phyloP scores from a whole-genome alignment of 306 rosid genomes.

The Ziziphus jujuba region DNA sequence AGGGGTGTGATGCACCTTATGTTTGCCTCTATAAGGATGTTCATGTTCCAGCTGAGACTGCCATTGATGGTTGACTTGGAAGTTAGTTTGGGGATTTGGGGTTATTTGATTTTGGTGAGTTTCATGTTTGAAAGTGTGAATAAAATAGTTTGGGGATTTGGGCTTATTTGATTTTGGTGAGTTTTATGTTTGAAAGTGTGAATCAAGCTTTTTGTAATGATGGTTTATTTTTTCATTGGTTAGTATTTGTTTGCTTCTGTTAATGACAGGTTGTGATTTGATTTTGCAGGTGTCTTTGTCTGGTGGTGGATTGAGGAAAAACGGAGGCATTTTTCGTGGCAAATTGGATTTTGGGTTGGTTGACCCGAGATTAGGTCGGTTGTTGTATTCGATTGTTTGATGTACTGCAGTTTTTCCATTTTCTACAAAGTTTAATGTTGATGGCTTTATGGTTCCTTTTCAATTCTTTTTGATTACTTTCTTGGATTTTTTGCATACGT shows the following conservation, averaged over 20 bases:
- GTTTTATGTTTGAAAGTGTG: not conserved
- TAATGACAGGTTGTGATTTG: not conserved
- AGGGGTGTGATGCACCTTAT: slow-evolving; percentile 53
- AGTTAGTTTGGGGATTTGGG: slow-evolving; percentile 19
- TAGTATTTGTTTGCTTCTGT: not conserved
- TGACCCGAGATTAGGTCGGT: too few species aligned
- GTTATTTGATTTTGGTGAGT: not conserved
- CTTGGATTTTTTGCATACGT: not conserved
- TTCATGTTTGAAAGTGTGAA: not conserved
- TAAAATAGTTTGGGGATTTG: slow-evolving; percentile 18
- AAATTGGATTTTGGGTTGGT: too few species aligned
- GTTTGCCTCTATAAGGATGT: slow-evolving; percentile 62
- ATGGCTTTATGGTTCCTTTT: too few species aligned
- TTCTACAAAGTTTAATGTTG: too few species aligned
- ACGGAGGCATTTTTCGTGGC: too few species aligned
- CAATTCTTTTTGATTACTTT: too few species aligned
- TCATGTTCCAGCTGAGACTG: slow-evolving; percentile 41
- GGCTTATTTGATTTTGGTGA: not conserved
- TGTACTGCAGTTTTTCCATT: too few species aligned
- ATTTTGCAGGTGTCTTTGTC: too few species aligned
- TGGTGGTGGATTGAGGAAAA: too few species aligned
- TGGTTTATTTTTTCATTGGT: not conserved
- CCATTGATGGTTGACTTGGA: not conserved
- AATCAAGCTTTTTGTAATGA: not conserved
- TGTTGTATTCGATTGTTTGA: too few species aligned